Evolutionary conservation across 805 yeast species (phyloP).

Genomic region (Spathaspora boniae): DNA sequence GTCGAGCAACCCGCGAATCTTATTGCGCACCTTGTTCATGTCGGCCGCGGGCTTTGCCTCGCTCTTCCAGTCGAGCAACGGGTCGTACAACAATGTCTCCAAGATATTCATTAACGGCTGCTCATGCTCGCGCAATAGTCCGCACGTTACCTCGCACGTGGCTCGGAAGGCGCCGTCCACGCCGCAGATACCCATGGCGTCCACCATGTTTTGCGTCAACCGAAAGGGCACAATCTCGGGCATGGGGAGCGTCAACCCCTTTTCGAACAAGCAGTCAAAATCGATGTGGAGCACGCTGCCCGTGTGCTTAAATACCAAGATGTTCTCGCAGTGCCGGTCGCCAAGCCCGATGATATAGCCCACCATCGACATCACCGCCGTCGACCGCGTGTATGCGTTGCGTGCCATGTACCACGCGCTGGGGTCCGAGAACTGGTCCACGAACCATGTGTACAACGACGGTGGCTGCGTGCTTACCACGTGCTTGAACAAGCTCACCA

Average conservation of each 20-base stretch:
- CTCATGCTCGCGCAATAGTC: constrained; percentile 71
- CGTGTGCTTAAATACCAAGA: constrained; percentile 63
- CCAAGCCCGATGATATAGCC: constrained; percentile 94
- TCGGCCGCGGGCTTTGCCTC: constrained; percentile 62
- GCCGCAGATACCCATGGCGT: constrained; percentile 87
- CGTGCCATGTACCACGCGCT: constrained; percentile 81
- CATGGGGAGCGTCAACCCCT: constrained; percentile 63
- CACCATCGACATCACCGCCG: constrained; percentile 96
- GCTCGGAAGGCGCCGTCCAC: constrained; percentile 87
- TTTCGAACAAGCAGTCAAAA: constrained; percentile 93
- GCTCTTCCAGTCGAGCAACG: constrained; percentile 73
- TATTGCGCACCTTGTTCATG: constrained; percentile 66
- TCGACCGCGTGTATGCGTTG: constrained; percentile 67
- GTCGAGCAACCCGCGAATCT: constrained; percentile 80
- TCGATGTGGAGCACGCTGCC: constrained; percentile 92
- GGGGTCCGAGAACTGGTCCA: constrained; percentile 87
- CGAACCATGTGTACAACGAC: constrained; percentile 81
- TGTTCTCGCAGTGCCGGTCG: constrained; percentile 93
- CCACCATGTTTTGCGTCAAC: constrained; percentile 83
- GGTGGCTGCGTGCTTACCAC: constrained; percentile 50
- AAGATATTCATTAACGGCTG: constrained; percentile 82
- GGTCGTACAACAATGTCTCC: constrained; percentile 91
- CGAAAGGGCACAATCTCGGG: constrained; percentile 97
- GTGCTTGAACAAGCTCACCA: constrained; percentile 20
- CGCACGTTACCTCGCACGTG: constrained; percentile 80